Conservation (phyloP, 2,329 filamentous ascomycete genomes). For the Colletotrichum nymphaeae region DNA sequence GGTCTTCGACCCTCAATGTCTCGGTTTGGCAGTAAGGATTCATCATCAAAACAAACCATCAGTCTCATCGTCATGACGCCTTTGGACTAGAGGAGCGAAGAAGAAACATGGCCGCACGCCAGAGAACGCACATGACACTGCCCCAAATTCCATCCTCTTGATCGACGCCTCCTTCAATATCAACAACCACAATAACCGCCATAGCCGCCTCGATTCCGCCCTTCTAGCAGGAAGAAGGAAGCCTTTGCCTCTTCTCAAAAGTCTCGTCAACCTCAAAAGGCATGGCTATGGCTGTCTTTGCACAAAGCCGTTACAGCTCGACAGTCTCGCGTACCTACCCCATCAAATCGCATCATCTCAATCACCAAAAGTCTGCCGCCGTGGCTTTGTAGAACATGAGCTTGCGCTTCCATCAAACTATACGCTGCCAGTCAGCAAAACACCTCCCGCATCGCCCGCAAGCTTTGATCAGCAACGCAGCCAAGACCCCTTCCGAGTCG, state of each 20-base stretch:
- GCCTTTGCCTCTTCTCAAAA: not conserved
- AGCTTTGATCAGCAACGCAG: slow-evolving; percentile 5
- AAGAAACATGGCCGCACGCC: slow-evolving; percentile 7
- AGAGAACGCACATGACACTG: slow-evolving; percentile 15
- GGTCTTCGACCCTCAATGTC: not conserved
- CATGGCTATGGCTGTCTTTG: not conserved
- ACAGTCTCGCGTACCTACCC: not conserved
- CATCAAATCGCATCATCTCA: not conserved
- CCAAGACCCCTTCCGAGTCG: not conserved
- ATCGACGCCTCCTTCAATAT: slow-evolving; percentile 1
- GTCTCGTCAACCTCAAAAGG: not conserved
- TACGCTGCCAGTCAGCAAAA: not conserved
- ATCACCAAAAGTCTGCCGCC: not conserved
- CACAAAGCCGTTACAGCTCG: not conserved
- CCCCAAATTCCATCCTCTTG: slow-evolving; percentile 7
- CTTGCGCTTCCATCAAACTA: not conserved
- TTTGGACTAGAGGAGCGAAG: not conserved
- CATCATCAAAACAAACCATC: slow-evolving; percentile 18
- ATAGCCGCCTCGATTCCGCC: not conserved
- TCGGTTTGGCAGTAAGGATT: slow-evolving; percentile 13
- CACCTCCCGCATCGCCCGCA: not conserved
- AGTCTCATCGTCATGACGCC: not conserved
- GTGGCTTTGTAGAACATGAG: not conserved
- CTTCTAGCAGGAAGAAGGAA: not conserved
- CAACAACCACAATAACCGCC: not conserved